phyloP scores from a whole-genome alignment of 2,329 filamentous ascomycete genomes.

The Claviceps africana region DNA sequence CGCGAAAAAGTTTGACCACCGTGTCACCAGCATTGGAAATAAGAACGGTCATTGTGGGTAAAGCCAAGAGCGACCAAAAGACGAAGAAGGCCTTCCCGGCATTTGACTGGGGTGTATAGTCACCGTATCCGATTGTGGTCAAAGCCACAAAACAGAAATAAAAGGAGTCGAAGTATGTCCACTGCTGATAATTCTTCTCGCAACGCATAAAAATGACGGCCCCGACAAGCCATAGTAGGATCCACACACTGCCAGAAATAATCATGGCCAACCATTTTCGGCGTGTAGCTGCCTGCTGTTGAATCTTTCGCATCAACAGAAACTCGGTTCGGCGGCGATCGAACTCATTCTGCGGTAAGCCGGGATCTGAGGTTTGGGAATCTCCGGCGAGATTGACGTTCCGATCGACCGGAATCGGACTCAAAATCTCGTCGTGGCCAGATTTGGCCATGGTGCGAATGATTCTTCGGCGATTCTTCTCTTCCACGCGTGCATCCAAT shows the following conservation, averaged over 20 bases:
- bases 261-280: constrained; percentile 62
- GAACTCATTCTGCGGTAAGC: constrained; percentile 26
- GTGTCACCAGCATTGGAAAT: constrained; percentile 77
- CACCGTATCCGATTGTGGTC: constrained; percentile 78
- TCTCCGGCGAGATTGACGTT: constrained; percentile 6
- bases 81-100: constrained; percentile 76
- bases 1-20: constrained; percentile 49
- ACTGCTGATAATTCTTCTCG: constrained; percentile 39
- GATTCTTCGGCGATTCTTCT: constrained; percentile 39
- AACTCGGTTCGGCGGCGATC: constrained; percentile 58
- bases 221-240: constrained; percentile 66
- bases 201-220: constrained; percentile 54
- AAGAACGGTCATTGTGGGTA: constrained; percentile 79
- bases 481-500: constrained; percentile 43
- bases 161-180: constrained; percentile 67
- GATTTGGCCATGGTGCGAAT: constrained; percentile 31
- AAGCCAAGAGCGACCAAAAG: constrained; percentile 76
- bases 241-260: constrained; percentile 53
- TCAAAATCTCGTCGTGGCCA: constrained; percentile 33
- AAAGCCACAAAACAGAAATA: constrained; percentile 80
- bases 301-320: constrained; percentile 67
- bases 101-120: constrained; percentile 62
- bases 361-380: constrained; percentile 3
- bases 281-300: constrained; percentile 47
- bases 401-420: constrained; percentile 36